These are phyloP conservation scores for Kalmusia sp. DNA, from an alignment of 2,329 filamentous ascomycete genomes.

Conservation along the genomic window DNA sequence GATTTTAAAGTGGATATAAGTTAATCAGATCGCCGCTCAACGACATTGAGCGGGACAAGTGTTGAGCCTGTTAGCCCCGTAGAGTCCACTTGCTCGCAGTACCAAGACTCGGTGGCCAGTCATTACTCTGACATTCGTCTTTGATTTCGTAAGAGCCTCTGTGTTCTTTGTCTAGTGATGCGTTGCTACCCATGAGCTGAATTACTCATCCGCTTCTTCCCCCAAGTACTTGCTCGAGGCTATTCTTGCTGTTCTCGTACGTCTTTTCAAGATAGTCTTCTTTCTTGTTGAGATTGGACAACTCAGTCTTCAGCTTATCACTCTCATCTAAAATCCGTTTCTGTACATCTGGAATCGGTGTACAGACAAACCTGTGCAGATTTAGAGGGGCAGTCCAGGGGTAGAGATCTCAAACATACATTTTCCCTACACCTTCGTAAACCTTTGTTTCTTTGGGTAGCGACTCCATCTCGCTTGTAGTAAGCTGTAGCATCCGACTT, in stretches of 20 bases:
- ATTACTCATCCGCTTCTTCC: constrained; percentile 26
- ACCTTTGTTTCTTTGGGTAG: constrained; percentile 78
- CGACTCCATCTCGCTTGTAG: constrained; percentile 79
- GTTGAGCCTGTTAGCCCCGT: too few species aligned
- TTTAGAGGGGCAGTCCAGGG: background rate
- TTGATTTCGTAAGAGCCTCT: background rate
- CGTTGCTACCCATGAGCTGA: background rate
- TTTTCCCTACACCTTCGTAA: constrained; percentile 97
- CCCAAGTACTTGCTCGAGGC: constrained; percentile 87
- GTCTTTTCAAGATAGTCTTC: constrained; percentile 94
- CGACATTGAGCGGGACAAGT: too few species aligned
- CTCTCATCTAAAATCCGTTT: constrained; percentile 78
- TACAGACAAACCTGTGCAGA: constrained; percentile 80
- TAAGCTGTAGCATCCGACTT: constrained; percentile 86
- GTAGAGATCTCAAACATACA: constrained; percentile 62
- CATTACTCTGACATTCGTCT: too few species aligned
- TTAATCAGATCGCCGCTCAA: too few species aligned
- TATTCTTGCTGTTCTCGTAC: constrained; percentile 89
- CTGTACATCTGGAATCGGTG: constrained; percentile 75
- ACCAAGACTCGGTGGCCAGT: too few species aligned
- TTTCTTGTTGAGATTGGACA: constrained; percentile 84
- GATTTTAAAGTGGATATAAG: too few species aligned
- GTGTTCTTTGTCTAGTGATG: background rate
- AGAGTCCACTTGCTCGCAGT: too few species aligned
- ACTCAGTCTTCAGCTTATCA: constrained; percentile 76